phyloP scores from a whole-genome alignment of 805 yeast species.

The Suhomyces sp. region DNA sequence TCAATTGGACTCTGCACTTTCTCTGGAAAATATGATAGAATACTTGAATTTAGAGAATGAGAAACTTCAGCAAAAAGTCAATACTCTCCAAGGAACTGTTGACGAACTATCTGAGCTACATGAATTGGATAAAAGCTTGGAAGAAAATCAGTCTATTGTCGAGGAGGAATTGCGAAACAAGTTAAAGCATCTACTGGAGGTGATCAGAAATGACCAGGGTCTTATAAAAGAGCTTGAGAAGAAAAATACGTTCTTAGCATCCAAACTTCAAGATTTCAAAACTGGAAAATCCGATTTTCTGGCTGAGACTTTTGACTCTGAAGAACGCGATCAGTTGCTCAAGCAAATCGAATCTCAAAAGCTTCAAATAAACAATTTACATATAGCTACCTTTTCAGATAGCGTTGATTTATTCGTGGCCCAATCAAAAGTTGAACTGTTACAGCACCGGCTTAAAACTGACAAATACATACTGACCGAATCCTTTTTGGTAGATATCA shows the following conservation, averaged over 20 bases:
- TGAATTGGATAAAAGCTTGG: conserved; percentile 46
- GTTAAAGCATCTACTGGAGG: conserved; percentile 21
- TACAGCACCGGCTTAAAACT: conserved; percentile 4
- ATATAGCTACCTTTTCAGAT: conserved; percentile 8
- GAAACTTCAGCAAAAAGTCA: conserved; percentile 30
- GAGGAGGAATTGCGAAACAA: conserved; percentile 29
- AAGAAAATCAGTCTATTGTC: conserved; percentile 15
- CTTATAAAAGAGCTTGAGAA: conserved; percentile 17
- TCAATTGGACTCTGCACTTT: conserved; percentile 32
- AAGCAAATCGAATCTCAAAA: conserved; percentile 14
- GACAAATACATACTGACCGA: not conserved
- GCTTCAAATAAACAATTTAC: conserved; percentile 14
- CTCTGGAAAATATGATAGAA: conserved; percentile 35
- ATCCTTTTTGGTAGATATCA: not conserved
- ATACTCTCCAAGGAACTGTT: conserved; percentile 33
- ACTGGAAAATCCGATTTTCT: not conserved
- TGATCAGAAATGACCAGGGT: conserved; percentile 14
- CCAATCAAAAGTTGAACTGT: conserved; percentile 8
- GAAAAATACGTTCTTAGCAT: conserved; percentile 17
- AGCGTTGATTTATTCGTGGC: conserved; percentile 11
- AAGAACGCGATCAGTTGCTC: not conserved
- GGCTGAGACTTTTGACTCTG: not conserved
- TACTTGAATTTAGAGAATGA: conserved; percentile 35
- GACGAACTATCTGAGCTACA: conserved; percentile 49
- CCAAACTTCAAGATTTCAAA: conserved; percentile 18